Base-by-base conservation (phyloP, 1,284 basidiomycete genomes). In the Boletus semigastroideus region DNA sequence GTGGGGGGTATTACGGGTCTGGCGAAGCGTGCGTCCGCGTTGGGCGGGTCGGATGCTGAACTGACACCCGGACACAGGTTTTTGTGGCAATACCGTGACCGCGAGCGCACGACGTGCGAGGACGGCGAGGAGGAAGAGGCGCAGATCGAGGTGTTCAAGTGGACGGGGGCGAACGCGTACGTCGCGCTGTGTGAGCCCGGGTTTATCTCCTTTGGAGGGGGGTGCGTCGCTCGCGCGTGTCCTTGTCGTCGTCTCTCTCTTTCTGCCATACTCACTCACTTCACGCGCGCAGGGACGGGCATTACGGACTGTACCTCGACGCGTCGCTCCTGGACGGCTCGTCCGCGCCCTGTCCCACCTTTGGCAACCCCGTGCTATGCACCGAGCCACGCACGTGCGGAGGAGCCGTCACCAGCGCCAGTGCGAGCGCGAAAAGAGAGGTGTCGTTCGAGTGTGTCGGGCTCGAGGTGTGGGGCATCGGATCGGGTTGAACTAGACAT, bases 271-370 rank as follows among this genome's bases (percentile, higher is more conserved):
- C n/a, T n/a, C n/a, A n/a, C n/a, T n/a, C n/a, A n/a, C n/a, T n/a
- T n/a, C n/a, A n/a, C n/a, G n/a, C n/a, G n/a, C n/a, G n/a, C 14
- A 50, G 49, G 22, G 92, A 93, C 49, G 92, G 92, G 0, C 82
- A 84, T 41, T 96, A 92, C 65, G 96, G 95, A 0, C 73, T 99
- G 7, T 93, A 94, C 71, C 74, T 99, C n/a, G 93, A 96, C 65
- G 82, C 86, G 1, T 79, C 83, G 0, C 82, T 99, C 17, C 79
- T 84, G 38, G 85, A 88, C 45, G 95, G 96, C 11, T 89, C 92
- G 0, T 92, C 91, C 1, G 87, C 90, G 1, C 76, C 76, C 0
- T 95, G 93, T 64, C 87, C 87, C 1, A 94, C 94, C 0, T 98
- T 95, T 68, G 83, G 83, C 42, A 99, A 99, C 61, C 88, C 91